phyloP scores from a whole-genome alignment of 176 grass and related monocot species.

The Juncus inflexus region DNA sequence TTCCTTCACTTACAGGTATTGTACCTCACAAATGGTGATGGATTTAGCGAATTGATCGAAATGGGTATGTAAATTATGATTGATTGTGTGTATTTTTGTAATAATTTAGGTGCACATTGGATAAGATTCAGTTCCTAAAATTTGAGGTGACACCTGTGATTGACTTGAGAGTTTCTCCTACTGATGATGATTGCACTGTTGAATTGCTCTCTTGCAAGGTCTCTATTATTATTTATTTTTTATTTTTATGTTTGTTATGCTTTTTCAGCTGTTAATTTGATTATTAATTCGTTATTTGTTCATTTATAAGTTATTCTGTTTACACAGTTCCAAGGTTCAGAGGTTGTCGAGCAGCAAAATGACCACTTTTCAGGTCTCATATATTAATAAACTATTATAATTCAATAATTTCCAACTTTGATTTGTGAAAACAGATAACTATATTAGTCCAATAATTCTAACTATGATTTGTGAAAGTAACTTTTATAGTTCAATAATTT shows the following conservation, averaged over 20 bases:
- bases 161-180: constrained; percentile 57
- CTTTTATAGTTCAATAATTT: too few species aligned
- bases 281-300: background rate
- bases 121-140: constrained; percentile 54
- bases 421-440: background rate
- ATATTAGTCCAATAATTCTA: too few species aligned
- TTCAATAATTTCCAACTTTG: background rate
- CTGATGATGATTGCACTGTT: constrained; percentile 54
- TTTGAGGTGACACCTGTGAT: constrained; percentile 77
- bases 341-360: constrained; percentile 57
- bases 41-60: background rate
- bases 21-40: too few species aligned
- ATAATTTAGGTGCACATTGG: constrained; percentile 57
- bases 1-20: background rate
- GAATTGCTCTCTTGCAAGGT: constrained; percentile 90
- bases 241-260: background rate
- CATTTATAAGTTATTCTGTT: background rate
- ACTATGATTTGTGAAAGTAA: too few species aligned
- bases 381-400: background rate
- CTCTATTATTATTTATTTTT: background rate
- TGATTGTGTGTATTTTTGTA: background rate
- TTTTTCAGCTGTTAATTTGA: background rate
- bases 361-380: constrained; percentile 62
- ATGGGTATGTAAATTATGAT: too few species aligned
- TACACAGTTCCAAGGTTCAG: constrained; percentile 72